Evolutionary conservation across 2,329 filamentous ascomycete species (phyloP).

Genomic region (Coniochaeta sp.): DNA sequence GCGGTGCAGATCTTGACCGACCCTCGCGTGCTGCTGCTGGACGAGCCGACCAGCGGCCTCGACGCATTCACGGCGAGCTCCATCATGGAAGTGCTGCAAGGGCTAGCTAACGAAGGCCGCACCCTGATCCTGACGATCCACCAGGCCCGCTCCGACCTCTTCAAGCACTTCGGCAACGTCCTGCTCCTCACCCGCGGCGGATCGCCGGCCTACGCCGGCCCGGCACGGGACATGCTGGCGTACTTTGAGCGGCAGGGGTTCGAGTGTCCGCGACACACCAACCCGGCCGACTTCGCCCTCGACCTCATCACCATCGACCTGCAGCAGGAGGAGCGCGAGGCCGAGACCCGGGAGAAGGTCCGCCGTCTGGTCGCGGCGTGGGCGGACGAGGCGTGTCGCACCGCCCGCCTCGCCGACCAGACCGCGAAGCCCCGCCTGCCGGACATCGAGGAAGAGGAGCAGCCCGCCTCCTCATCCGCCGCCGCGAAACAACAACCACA

Average conservation of each 20-base stretch:
- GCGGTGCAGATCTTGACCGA: conserved; percentile 72
- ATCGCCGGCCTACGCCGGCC: conserved; percentile 59
- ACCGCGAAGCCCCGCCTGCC: background rate
- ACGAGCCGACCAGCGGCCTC: conserved; percentile 69
- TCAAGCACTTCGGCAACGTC: conserved; percentile 63
- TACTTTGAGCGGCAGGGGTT: conserved; percentile 57
- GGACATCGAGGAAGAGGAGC: conserved; percentile 6
- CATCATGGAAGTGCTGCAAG: conserved; percentile 66
- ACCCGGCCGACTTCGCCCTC: conserved; percentile 71
- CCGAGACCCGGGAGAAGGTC: conserved; percentile 55
- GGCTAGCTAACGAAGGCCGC: conserved; percentile 64
- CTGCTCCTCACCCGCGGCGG: conserved; percentile 65
- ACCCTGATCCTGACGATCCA: conserved; percentile 74
- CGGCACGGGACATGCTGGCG: conserved; percentile 53
- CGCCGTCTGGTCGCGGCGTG: conserved; percentile 53
- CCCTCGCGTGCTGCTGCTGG: conserved; percentile 63
- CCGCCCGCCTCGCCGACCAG: background rate
- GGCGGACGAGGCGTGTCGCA: conserved; percentile 21
- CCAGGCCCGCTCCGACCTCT: conserved; percentile 67
- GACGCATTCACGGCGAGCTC: conserved; percentile 74
- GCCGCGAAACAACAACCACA: conserved; percentile 18
- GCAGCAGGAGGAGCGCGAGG: conserved; percentile 56
- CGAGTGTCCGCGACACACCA: conserved; percentile 61
- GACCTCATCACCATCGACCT: conserved; percentile 72
- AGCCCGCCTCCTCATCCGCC: conserved; percentile 5